phyloP scores from a whole-genome alignment of 257 asterid genomes.

The Phtheirospermum japonicum region DNA sequence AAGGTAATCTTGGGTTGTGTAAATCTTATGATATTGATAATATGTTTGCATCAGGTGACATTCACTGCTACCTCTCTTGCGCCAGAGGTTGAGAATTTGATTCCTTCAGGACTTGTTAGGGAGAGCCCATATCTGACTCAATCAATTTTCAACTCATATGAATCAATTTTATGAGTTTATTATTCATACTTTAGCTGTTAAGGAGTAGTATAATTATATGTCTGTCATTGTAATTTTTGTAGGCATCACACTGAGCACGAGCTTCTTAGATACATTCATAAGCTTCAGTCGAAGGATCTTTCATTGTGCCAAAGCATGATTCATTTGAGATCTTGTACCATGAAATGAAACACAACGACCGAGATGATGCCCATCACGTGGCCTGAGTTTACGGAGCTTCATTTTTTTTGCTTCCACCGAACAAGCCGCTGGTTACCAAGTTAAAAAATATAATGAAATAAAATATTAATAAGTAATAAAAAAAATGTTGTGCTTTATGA shows the following conservation, averaged over 20 bases:
- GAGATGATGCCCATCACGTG: conserved; percentile 97
- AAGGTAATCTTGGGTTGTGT: too few species aligned
- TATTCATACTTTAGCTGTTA: too few species aligned
- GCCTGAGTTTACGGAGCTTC: conserved; percentile 71
- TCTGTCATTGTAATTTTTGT: conserved; percentile 30
- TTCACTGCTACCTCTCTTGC: too few species aligned
- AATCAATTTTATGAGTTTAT: conserved; percentile 16
- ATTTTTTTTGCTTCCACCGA: conserved; percentile 78
- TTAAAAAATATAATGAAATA: conserved; percentile 13
- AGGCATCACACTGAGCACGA: conserved; percentile 91
- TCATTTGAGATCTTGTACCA: conserved; percentile 88
- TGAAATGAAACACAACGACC: too few species aligned
- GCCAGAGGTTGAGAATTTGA: too few species aligned
- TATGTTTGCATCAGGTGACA: too few species aligned
- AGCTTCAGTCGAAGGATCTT: conserved; percentile 75
- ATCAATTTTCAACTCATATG: conserved; percentile 79
- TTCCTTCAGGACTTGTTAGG: too few species aligned
- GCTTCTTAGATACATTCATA: conserved; percentile 71
- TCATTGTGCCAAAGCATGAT: conserved; percentile 91
- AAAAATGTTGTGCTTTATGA: too few species aligned
- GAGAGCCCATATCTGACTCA: conserved; percentile 72
- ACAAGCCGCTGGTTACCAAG: conserved; percentile 84
- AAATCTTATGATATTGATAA: too few species aligned
- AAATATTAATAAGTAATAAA: too few species aligned
- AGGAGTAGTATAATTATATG: too few species aligned